phyloP scores from a whole-genome alignment of 2,329 filamentous ascomycete genomes.

The Cordyceps tenuipes region DNA sequence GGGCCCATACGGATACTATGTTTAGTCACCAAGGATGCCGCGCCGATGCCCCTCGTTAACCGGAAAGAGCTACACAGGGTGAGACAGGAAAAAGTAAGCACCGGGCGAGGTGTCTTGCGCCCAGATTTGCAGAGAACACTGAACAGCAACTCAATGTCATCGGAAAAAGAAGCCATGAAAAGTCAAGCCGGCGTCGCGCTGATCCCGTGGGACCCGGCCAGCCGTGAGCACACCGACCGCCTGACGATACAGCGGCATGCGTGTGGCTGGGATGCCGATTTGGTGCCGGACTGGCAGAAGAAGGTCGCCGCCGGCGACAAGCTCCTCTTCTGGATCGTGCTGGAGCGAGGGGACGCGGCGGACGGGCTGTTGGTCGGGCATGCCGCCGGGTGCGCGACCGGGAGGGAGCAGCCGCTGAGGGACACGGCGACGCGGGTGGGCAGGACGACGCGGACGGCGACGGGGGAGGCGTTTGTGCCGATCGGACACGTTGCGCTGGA shows the following conservation, averaged over 20 bases:
- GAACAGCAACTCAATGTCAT: not conserved
- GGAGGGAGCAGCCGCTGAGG: constrained; percentile 20
- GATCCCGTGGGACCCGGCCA: constrained; percentile 36
- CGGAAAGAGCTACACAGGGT: not conserved
- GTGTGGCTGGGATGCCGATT: constrained; percentile 35
- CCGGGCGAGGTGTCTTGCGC: too few species aligned
- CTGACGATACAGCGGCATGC: constrained; percentile 35
- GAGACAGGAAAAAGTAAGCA: not conserved
- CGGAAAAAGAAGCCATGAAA: not conserved
- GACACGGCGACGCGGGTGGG: constrained; percentile 27
- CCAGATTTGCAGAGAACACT: too few species aligned
- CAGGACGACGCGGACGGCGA: constrained; percentile 22
- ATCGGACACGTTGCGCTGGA: constrained; percentile 34
- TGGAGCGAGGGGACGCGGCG: not conserved
- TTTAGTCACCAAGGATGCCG: not conserved
- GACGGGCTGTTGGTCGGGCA: constrained; percentile 23
- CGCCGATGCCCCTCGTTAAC: not conserved
- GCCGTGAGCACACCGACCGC: constrained; percentile 30
- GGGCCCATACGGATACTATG: not conserved
- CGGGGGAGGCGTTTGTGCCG: constrained; percentile 25
- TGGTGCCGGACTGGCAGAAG: constrained; percentile 28
- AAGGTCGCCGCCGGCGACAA: constrained; percentile 27
- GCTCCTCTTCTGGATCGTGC: constrained; percentile 33
- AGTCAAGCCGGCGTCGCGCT: constrained; percentile 23
- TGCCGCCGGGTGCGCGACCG: not conserved